Conservation (phyloP, 106 monocot genomes). For the Allium fistulosum region DNA sequence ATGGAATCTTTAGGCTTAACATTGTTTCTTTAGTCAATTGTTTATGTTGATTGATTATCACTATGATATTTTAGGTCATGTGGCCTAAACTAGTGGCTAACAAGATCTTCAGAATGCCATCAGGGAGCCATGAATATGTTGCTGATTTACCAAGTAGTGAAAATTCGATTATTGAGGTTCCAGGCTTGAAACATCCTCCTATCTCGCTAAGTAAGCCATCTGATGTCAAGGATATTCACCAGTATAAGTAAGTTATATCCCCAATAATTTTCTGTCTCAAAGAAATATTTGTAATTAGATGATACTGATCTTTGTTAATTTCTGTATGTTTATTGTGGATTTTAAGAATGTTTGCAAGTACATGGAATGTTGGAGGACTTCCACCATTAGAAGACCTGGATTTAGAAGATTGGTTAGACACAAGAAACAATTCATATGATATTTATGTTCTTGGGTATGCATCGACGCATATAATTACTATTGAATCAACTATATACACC, state of each 20-base stretch:
- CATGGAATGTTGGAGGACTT: slow-evolving; percentile 72
- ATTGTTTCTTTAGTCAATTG: not conserved
- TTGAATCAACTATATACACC: not conserved
- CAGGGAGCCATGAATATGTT: not conserved
- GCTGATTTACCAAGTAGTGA: slow-evolving; percentile 13
- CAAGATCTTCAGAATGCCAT: slow-evolving; percentile 15
- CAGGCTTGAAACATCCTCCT: not conserved
- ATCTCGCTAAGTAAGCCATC: not conserved
- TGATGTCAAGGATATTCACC: slow-evolving; percentile 2
- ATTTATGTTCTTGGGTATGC: slow-evolving; percentile 82
- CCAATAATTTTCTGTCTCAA: not conserved
- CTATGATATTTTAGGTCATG: slow-evolving; percentile 10
- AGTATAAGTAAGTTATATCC: slow-evolving; percentile 14
- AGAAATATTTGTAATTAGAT: too few species aligned
- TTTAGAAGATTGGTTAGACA: slow-evolving; percentile 66
- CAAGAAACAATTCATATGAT: slow-evolving; percentile 32
- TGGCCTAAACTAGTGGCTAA: slow-evolving; percentile 30
- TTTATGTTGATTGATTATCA: not conserved
- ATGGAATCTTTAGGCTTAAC: not conserved
- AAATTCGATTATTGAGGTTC: not conserved
- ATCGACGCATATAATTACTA: not conserved
- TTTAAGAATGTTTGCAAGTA: slow-evolving; percentile 49
- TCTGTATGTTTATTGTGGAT: too few species aligned
- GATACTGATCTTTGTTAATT: too few species aligned
- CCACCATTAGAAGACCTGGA: slow-evolving; percentile 33